Percentiles rank a stretch among this genome's conserved stretches.
These are phyloP conservation scores for Rhypophila decipiens DNA, from an alignment of 495 filamentous ascomycete species.

Conservation along the genomic window DNA sequence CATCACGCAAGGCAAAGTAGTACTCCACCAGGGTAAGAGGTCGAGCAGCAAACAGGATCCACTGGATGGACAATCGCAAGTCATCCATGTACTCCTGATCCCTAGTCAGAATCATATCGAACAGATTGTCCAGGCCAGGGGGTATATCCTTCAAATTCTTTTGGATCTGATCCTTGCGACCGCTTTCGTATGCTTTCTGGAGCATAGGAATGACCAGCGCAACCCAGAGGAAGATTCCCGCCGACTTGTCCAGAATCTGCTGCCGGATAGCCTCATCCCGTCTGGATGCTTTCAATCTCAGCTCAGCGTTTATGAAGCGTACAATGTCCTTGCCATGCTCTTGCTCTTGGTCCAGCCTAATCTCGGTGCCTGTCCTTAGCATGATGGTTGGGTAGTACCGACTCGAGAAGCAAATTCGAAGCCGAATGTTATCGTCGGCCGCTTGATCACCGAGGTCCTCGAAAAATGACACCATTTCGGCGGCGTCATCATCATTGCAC, in stretches of 20 bases:
- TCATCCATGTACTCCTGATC: constrained; percentile 19
- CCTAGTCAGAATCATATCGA: constrained; percentile 24
- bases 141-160: constrained; percentile 25
- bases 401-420: constrained; percentile 41
- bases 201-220: constrained; percentile 36
- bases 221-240: constrained; percentile 42
- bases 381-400: constrained; percentile 43
- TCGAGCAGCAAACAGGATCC: constrained; percentile 29
- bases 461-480: constrained; percentile 29
- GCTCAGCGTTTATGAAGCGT: constrained; percentile 6
- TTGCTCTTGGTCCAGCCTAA: constrained; percentile 13
- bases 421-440: not conserved
- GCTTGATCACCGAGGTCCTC: constrained; percentile 20
- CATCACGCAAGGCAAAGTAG: constrained; percentile 28
- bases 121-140: constrained; percentile 18
- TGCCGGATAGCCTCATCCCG: constrained; percentile 14
- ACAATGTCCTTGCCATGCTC: constrained; percentile 14
- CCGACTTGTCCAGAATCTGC: constrained; percentile 29
- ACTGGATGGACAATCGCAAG: constrained; percentile 26
- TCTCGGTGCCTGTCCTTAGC: constrained; percentile 21
- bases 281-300: constrained; percentile 3
- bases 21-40: constrained; percentile 26
- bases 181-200: constrained; percentile 26
- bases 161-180: constrained; percentile 10
- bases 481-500: constrained; percentile 24